Evolutionary conservation across 306 rosid species (phyloP).

Genomic region (Lotus japonicus): DNA sequence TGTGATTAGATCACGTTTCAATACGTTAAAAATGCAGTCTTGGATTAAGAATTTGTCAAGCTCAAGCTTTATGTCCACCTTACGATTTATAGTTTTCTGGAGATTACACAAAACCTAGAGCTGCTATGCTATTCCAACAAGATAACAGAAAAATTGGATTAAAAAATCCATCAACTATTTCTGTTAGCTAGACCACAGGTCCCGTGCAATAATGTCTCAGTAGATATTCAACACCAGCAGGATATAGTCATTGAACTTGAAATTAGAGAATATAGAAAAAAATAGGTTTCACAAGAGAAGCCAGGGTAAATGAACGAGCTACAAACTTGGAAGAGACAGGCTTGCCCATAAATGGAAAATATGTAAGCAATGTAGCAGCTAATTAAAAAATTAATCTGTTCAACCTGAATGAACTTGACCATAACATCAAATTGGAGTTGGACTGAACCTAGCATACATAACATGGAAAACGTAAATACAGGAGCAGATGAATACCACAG

Average conservation of each 20-base stretch:
- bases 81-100: background rate
- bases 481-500: constrained; percentile 2
- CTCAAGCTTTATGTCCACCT: background rate
- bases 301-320: background rate
- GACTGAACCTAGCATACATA: constrained; percentile 7
- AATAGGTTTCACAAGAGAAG: background rate
- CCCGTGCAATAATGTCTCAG: background rate
- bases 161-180: no score
- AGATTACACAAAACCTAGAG: constrained; percentile 6
- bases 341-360: background rate
- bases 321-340: constrained; percentile 8
- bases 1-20: constrained; percentile 4
- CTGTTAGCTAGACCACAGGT: background rate
- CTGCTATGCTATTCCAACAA: background rate
- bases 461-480: constrained; percentile 12
- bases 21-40: background rate
- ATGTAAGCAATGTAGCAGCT: background rate
- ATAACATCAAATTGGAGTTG: background rate
- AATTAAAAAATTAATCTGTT: background rate
- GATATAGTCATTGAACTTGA: background rate
- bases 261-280: background rate
- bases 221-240: background rate
- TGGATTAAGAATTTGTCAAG: background rate
- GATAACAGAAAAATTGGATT: no score
- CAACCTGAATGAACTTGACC: constrained; percentile 10